Evolutionary conservation across 2,329 filamentous ascomycete species (phyloP), one percentile per base, ranked within the genome.

Genomic region (Pseudocercospora cruenta): DNA sequence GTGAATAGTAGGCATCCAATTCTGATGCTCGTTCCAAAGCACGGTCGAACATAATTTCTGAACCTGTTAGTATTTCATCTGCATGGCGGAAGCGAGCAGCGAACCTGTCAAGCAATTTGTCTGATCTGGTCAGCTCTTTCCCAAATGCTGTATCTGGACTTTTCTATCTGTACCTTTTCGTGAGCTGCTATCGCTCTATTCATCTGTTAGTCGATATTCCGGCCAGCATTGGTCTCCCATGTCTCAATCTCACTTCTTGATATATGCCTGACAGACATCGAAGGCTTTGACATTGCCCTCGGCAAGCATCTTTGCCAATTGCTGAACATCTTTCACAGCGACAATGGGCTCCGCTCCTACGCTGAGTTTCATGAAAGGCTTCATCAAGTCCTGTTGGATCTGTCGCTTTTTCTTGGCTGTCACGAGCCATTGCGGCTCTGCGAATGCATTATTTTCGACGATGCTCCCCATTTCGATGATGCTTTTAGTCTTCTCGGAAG

Each of bases 71-170:
- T 58, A 26, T 45, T 10, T n/a, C 1, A 24, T 36, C 2, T 1
- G 14, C 16, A 28, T 33, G 9, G 2, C 36, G 6, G 10, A 36
- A n/a, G 31, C 16, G 9, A 47, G 19, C 3, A 58, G 45, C 57
- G 26, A 24, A 70, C 88, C 86, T 0, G 83, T 86, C 7, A 89
- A 76, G 72, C 87, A 88, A 67, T 88, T 88, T 49, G 84, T 87
- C 84, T 86, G 58, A 10, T 10, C 16, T 61, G 5, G 31, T 43
- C 24, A 66, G 21, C 19, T 31, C 19, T 26, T 24, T n/a, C 10
- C 16, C n/a, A 8, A 55, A 36, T 14, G 28, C n/a, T 26, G 19
- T 31, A 3, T 59, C 21, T 28, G 26, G 28, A 31, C 14, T n/a
- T 12, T 39, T 36, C 28, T 31, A 31, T 31, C 28, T 3, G 19